Conservation (phyloP, 805 yeast species). For the Jamesozyma hellenica region DNA sequence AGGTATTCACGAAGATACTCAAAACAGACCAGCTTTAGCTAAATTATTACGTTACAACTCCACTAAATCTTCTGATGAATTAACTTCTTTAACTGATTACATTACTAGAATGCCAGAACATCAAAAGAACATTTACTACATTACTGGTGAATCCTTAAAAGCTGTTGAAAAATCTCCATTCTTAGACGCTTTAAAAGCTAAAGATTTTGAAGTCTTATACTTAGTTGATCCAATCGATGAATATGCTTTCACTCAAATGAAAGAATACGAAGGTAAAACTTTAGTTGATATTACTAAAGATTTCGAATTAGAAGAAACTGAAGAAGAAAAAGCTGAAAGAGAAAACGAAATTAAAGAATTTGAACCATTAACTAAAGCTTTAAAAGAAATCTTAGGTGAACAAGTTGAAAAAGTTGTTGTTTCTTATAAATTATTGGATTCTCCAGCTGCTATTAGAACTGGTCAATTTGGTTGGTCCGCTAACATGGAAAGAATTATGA, state of each 20-base stretch:
- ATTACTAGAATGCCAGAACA: slow-evolving; percentile 99
- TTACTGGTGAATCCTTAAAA: slow-evolving; percentile 97
- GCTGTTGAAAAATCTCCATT: slow-evolving; percentile 98
- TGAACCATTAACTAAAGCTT: slow-evolving; percentile 88
- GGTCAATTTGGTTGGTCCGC: slow-evolving; percentile 99
- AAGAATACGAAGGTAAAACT: slow-evolving; percentile 98
- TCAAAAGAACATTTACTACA: slow-evolving; percentile 98
- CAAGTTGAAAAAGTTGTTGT: slow-evolving; percentile 99
- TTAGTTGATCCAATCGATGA: slow-evolving; percentile 99
- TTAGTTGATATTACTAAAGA: slow-evolving; percentile 98
- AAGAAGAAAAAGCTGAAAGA: slow-evolving; percentile 91
- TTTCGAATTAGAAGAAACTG: slow-evolving; percentile 96
- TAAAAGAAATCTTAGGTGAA: slow-evolving; percentile 95
- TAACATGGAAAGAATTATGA: slow-evolving; percentile 99
- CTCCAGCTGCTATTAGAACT: slow-evolving; percentile 99
- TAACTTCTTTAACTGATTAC: slow-evolving; percentile 91
- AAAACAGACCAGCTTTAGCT: slow-evolving; percentile 92
- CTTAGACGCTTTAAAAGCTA: slow-evolving; percentile 96
- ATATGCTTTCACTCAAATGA: slow-evolving; percentile 97
- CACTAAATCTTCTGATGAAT: slow-evolving; percentile 88
- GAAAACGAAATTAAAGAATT: slow-evolving; percentile 87
- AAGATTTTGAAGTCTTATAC: slow-evolving; percentile 96
- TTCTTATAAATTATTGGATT: slow-evolving; percentile 91
- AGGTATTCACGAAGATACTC: slow-evolving; percentile 98
- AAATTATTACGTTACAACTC: slow-evolving; percentile 95